Base-by-base conservation (phyloP, 331 rosid species). In the Quercus tomentella region DNA sequence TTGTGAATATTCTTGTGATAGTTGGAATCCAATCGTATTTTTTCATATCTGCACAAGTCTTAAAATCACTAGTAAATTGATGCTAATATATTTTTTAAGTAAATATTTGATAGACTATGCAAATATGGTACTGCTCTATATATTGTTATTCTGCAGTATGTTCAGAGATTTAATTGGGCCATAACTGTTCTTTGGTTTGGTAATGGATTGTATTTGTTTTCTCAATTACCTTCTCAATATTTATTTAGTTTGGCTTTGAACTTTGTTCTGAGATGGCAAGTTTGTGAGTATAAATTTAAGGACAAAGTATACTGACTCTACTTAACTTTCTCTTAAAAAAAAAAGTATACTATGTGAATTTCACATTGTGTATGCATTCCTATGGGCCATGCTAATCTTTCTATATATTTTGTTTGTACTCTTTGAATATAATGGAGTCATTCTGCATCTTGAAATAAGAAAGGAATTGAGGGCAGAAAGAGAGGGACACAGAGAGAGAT, bases 1-100 rank as follows among this genome's bases (percentile, higher is more conserved):
- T 26, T 51, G 75, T 76, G 31, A 67, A 67, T 83, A 17, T 30
- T 82, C 43, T 61, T 56, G 17, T 81, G 52, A 66, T 33, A 18
- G 6, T 30, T 75, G 65, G 72, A 60, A 41, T 83, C 49, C 14
- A 22, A 71, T 35, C 0, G 0, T 31, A 49, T 67, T 70, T 72
- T 33, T 68, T 51, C 79, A 67, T 72, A 31, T 62, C 76, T 74
- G 58, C 49, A 49, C 18, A 5, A 70, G 37, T 63, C 26, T 37
- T 66, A 77, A 35, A 9, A 9, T 17, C 23, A 67, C 23, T 67
- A 9, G 25, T 23, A 60, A 60, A 21, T 67, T 55, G 63, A 15
- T 51, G 60, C 65, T 63, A 25, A 9, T 20, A 18, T 49, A 5
- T 33, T 33, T 33, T 67, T 66, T 22, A 66, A 18, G 6, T 31